Evolutionary conservation across 1,284 basidiomycete species (phyloP), one percentile per base, ranked within the genome.

Genomic region (Naganishia liquefaciens): DNA sequence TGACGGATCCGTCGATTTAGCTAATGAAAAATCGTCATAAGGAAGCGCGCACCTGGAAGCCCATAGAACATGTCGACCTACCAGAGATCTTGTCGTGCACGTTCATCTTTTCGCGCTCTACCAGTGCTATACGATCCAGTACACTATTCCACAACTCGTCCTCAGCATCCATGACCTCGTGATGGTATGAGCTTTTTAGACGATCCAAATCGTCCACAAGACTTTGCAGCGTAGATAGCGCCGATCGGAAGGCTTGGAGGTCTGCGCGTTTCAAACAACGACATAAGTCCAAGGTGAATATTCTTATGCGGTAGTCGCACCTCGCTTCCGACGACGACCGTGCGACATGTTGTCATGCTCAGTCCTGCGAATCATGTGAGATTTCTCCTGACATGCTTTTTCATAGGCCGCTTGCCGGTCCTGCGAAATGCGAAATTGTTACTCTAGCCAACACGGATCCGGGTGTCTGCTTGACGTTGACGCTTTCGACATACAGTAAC

Each of bases 101-200:
- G 63, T 80, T 78, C 47, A 80, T 71, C 65, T 76, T 77, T 25
- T 74, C 76, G 44, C 76, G 71, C 13, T 79, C 70, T 19, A 76
- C 71, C 54, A 76, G 75, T 68, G 81, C 68, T 68, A 89, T 88
- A 81, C 93, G 93, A 68, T 83, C 84, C 73, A 93, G 86, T 13
- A 96, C 90, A 17, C 87, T 86, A 71, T 92, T 86, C 94, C 94
- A 97, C 6, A 91, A 87, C 79, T 93, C 88, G 72, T 95, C 91
- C 79, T 97, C 93, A 69, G 92, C 91, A 65, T 92, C 90, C 61
- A 94, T 80, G 62, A 95, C 93, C 70, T 94, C 89, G 69, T 79
- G 74, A 51, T 79, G 75, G 65, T 78, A 77, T 27, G 86, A 84
- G 23, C 75, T 71, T 67, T 79, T 79, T 60, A 79, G 69, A 0